Conservation (phyloP, 208 protist species). For the Wallacemonas sp. region DNA sequence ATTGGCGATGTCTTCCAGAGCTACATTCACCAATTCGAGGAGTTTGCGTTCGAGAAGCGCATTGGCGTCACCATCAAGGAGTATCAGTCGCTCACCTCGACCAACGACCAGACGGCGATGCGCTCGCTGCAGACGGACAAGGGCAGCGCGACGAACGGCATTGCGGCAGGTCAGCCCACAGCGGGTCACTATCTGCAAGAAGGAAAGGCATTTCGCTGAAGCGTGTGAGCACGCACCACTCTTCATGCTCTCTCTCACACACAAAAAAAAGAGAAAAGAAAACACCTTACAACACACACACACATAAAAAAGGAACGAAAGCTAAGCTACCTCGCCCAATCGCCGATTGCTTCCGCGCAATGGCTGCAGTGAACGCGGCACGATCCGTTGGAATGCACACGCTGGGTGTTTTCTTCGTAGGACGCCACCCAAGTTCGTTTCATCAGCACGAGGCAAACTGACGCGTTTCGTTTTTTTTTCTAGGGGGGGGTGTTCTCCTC, state of each 20-base stretch:
- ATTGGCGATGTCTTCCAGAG: slow-evolving; percentile 79
- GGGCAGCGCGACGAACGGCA: slow-evolving; percentile 15
- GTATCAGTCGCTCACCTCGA: slow-evolving; percentile 67
- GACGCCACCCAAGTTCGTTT: too few relatives aligned
- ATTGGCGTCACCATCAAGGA: slow-evolving; percentile 78
- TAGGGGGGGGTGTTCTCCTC: too few relatives aligned
- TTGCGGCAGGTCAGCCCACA: slow-evolving; percentile 67
- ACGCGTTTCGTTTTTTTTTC: too few relatives aligned
- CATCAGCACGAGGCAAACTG: too few relatives aligned
- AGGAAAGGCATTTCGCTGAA: slow-evolving; percentile 59
- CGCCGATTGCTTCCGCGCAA: neutral
- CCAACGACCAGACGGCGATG: slow-evolving; percentile 67
- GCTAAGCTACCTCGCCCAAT: neutral
- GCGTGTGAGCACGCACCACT: too few relatives aligned
- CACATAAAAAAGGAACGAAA: neutral
- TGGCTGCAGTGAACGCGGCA: neutral
- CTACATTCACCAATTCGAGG: slow-evolving; percentile 90
- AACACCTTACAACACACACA: too few relatives aligned
- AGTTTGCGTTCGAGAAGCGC: slow-evolving; percentile 89
- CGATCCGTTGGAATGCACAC: too few relatives aligned
- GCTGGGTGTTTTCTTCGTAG: too few relatives aligned
- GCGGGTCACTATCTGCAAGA: slow-evolving; percentile 81
- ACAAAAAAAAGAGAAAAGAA: too few relatives aligned
- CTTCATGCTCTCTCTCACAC: neutral
- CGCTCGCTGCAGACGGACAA: slow-evolving; percentile 27